Conservation (phyloP, 805 yeast species). For the Candida krabiensis region DNA sequence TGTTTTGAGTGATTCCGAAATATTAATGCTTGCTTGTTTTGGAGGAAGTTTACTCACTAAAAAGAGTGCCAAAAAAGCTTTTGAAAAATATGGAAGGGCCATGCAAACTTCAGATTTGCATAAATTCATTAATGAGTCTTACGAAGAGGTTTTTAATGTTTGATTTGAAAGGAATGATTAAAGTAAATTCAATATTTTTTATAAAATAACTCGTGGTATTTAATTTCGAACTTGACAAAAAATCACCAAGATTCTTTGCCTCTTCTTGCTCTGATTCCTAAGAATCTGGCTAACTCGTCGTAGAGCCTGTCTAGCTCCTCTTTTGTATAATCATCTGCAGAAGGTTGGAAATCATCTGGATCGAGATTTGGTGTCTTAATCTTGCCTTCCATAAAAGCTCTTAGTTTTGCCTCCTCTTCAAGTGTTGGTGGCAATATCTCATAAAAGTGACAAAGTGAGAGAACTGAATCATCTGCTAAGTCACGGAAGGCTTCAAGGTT, state of each 20-base stretch:
- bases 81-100: constrained; percentile 61
- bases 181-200: no score
- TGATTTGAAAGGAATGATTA: no score
- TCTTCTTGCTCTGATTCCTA: constrained; percentile 62
- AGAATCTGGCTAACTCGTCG: constrained; percentile 64
- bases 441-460: constrained; percentile 66
- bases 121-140: constrained; percentile 63
- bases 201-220: no score
- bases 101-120: constrained; percentile 87
- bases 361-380: constrained; percentile 39
- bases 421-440: constrained; percentile 69
- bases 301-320: constrained; percentile 55
- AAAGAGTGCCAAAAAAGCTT: constrained; percentile 65
- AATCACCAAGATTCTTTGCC: constrained; percentile 46
- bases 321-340: constrained; percentile 37
- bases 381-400: constrained; percentile 53
- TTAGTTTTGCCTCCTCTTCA: constrained; percentile 51
- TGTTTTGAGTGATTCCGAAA: constrained; percentile 29
- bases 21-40: constrained; percentile 55
- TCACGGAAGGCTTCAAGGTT: constrained; percentile 53
- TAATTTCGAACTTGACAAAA: no score
- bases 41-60: constrained; percentile 74
- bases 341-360: constrained; percentile 25
- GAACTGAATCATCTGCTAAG: constrained; percentile 45
- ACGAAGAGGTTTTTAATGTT: constrained; percentile 28